These are phyloP conservation scores for Hermanozyma aechmeae DNA, from an alignment of 805 yeast species.

Conservation along the genomic window DNA sequence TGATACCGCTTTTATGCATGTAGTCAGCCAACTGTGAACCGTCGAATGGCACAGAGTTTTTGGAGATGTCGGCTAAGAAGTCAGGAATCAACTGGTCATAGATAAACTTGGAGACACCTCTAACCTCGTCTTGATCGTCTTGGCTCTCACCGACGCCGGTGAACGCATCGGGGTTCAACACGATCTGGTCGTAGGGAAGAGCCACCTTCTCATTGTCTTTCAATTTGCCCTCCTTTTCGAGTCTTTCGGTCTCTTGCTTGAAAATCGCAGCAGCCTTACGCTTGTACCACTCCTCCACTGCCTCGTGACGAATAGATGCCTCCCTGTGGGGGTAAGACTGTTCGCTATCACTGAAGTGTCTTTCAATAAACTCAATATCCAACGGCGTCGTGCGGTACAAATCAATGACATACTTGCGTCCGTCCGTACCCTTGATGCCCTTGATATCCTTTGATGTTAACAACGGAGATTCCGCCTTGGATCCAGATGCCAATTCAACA, in stretches of 20 bases:
- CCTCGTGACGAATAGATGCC: conserved; percentile 74
- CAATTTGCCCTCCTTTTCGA: conserved; percentile 25
- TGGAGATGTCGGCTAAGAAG: conserved; percentile 46
- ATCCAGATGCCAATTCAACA: conserved; percentile 40
- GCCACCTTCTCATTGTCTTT: conserved; percentile 34
- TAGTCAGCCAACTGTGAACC: conserved; percentile 63
- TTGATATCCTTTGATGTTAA: conserved; percentile 71
- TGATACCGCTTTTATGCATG: conserved; percentile 78
- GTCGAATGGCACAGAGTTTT: conserved; percentile 63
- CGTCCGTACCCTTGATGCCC: conserved; percentile 80
- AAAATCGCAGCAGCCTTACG: conserved; percentile 48
- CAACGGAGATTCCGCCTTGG: conserved; percentile 34
- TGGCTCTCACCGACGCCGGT: conserved; percentile 30
- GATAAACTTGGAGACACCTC: conserved; percentile 61
- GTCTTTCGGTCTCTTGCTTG: conserved; percentile 38
- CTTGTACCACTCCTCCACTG: conserved; percentile 86
- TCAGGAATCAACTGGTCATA: conserved; percentile 50
- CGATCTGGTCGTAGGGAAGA: conserved; percentile 43
- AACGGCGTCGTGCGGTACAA: conserved; percentile 76
- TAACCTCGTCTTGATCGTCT: conserved; percentile 55
- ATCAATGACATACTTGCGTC: conserved; percentile 77
- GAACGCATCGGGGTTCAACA: conserved; percentile 77
- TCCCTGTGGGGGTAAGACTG: conserved; percentile 77
- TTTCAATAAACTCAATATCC: conserved; percentile 68
- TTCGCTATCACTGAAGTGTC: conserved; percentile 32